Evolutionary conservation across 257 asterid species (phyloP), one percentile per base, ranked within the genome.

Genomic region (Ophiorrhiza pumila): DNA sequence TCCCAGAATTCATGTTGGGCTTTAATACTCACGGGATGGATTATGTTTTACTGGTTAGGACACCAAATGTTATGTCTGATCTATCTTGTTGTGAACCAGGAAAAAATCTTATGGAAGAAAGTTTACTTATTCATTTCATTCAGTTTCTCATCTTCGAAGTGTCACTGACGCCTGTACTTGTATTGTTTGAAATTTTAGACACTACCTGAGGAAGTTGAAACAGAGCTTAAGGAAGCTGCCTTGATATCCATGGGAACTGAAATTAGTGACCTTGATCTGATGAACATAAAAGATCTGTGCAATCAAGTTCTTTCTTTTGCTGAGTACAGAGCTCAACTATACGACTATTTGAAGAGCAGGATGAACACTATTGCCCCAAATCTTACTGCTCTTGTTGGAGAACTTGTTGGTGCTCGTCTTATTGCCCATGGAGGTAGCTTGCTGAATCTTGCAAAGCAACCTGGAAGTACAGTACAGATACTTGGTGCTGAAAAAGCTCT

Each of bases 401-500:
- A 92, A 74, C 96, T 90, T 32, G 97, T 90, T 67, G 98, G 97
- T 56, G 98, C 98, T 79, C 93, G 98, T 20, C 86, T 92, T 80
- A 92, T 92, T 78, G 94, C 97, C 37, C 98, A 89, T 86, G 97
- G 98, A 29, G 95, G 98, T 74, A 92, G 98, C 85, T 86, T 92
- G 68, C 17, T 92, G 25, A 92, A 90, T 87, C 95, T 92, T 69
- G 91, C 98, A 0, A 92, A 92, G 91, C 98, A 92, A 78, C 98
- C 98, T 34, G 98, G 96, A 76, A 92, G 98, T 69, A 90, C 98
- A 0, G 96, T 92, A 62, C 98, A 92, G 77, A 92, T 92, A 31
- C 98, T 92, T 53, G 98, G 97, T 74, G 97, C 97, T 1, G 97
- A 92, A 71, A 92, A 92, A 85, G 98, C 98, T 57, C 89, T 92